Percentiles rank a stretch among this genome's conserved stretches.
These are phyloP conservation scores for Cryphonectria naterciae DNA, from an alignment of 2,329 filamentous ascomycete genomes.

Conservation along the genomic window DNA sequence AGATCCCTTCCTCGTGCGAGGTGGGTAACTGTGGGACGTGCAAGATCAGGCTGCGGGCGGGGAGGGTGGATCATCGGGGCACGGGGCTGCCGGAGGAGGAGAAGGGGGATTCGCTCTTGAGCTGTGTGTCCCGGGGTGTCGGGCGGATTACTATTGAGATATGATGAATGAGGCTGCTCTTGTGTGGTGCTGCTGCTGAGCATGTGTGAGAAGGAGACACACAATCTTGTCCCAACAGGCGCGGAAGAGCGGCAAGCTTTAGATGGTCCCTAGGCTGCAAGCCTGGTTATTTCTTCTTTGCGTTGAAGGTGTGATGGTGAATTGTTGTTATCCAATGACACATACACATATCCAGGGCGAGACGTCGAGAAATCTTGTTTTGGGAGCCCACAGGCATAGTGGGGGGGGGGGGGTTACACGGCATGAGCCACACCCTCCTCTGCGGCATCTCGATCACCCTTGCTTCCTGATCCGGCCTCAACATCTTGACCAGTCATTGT, in stretches of 20 bases:
- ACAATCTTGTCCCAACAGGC: no score
- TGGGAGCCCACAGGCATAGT: neutral
- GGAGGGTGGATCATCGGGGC: conserved; percentile 54
- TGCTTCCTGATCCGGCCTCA: neutral
- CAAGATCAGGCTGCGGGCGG: conserved; percentile 47
- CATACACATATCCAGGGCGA: neutral
- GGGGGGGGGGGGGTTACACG: conserved; percentile 1
- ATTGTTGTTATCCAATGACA: neutral
- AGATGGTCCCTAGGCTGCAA: neutral
- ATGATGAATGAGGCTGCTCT: conserved; percentile 33
- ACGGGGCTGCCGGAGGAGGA: conserved; percentile 52
- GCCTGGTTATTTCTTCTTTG: neutral
- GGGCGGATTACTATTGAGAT: conserved; percentile 55
- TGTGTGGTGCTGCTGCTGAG: neutral
- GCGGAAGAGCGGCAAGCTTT: no score
- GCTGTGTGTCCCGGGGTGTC: conserved; percentile 57
- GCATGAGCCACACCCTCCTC: neutral
- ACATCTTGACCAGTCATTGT: no score
- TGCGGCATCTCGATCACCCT: neutral
- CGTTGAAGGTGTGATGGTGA: neutral
- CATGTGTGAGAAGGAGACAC: neutral
- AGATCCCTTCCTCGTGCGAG: conserved; percentile 54
- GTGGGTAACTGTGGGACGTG: conserved; percentile 61
- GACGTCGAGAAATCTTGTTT: neutral
- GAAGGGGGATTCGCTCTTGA: conserved; percentile 49